Base-by-base conservation (phyloP, 768 basidiomycete species). In the Boletus fagicola region DNA sequence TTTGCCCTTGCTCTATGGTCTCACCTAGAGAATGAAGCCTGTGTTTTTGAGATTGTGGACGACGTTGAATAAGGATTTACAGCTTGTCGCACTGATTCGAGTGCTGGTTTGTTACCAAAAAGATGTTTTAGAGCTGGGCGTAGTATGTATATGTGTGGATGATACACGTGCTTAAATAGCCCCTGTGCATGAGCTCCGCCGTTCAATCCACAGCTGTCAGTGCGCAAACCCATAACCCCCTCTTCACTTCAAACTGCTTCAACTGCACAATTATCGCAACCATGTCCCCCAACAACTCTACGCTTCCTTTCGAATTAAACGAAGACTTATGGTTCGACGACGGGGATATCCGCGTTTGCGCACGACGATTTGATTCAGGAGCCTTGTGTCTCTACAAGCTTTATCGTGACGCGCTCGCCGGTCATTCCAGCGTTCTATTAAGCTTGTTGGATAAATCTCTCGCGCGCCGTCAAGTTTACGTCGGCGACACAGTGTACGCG, bases 291-390 rank as follows among this genome's bases (percentile, higher is more conserved):
- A 35, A 10, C 26, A 28, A 2, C n/a, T 42, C 33, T 22, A 18
- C 18, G 6, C 38, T 36, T n/a, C 39, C 38, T 7, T 54, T 58
- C 26, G 33, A 58, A 13, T n/a, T 20, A 4, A 36, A 49, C n/a
- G 40, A 43, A 22, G 52, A 58, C 10, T 9, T 57, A 2, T 57
- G 56, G 57, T 58, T 58, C 35, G 53, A 57, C 18, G 56, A 54
- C 26, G 53, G 57, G 33, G 57, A 58, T 18, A 38, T 44, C 15
- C 16, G 6, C n/a, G 15, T 49, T 35, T 58, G 57, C 28, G 53
- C 53, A 30, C 40, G 57, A 12, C 53, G 53, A 38, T 58, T 49
- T 12, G 57, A 49, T 24, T 49, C 57, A 1, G 57, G 57, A 5
- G 26, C 28, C 28, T 26, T 58, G 7, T 54, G 53, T 36, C 57